phyloP scores from a whole-genome alignment of 129 eudicot species.

The Glebionis coronaria region DNA sequence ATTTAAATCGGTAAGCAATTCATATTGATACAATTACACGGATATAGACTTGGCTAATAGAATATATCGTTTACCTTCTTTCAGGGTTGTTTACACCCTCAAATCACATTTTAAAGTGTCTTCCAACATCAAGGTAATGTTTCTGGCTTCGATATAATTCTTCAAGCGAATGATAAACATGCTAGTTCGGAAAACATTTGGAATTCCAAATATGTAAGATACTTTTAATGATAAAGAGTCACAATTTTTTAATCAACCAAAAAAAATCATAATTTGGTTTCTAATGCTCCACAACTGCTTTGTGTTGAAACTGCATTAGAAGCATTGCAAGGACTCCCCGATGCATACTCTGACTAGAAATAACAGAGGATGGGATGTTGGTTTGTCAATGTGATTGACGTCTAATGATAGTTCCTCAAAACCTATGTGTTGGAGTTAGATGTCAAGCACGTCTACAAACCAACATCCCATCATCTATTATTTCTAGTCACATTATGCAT shows the following conservation, averaged over 20 bases:
- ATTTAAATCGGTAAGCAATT: not conserved
- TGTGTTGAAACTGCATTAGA: conserved; percentile 76
- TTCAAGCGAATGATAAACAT: conserved; percentile 81
- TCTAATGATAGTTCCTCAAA: conserved; percentile 70
- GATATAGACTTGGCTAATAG: not conserved
- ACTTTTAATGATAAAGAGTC: not conserved
- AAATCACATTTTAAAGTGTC: conserved; percentile 86
- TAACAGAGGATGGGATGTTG: conserved; percentile 84
- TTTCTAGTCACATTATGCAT: conserved; percentile 97
- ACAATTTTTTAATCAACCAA: not conserved
- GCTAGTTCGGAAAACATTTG: conserved; percentile 49
- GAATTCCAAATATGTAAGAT: not conserved
- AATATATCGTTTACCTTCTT: conserved; percentile 52
- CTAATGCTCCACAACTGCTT: conserved; percentile 74
- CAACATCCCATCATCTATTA: conserved; percentile 49
- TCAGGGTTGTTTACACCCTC: conserved; percentile 93
- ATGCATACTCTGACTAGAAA: conserved; percentile 97
- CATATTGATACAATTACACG: not conserved
- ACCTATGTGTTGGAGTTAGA: too few relatives aligned
- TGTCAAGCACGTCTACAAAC: not conserved
- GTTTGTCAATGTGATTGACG: conserved; percentile 67
- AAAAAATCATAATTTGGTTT: conserved; percentile 71
- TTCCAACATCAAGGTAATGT: conserved; percentile 59
- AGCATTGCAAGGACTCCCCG: conserved; percentile 96
- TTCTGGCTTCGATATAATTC: conserved; percentile 76